Conservation (phyloP, 202 grass and related monocot species). For the Setaria viridis region DNA sequence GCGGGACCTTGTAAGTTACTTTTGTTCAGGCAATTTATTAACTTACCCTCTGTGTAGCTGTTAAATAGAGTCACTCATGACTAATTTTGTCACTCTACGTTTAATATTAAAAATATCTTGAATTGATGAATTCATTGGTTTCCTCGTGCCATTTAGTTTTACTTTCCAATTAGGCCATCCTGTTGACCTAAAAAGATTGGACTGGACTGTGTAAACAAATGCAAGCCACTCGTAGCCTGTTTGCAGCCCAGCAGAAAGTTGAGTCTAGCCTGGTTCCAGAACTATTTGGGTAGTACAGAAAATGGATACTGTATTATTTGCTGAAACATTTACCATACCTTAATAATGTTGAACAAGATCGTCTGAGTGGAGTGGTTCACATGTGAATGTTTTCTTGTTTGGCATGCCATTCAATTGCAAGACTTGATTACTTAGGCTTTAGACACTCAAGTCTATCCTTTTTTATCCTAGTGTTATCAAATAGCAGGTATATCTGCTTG, state of each 20-base stretch:
- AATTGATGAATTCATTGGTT: not conserved
- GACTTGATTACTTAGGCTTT: not conserved
- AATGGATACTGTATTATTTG: not conserved
- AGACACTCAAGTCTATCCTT: not conserved
- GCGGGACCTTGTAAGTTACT: slow-evolving; percentile 91
- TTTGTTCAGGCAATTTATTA: slow-evolving; percentile 20
- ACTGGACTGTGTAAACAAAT: not conserved
- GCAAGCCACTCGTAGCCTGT: not conserved
- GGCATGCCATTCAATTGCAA: slow-evolving; percentile 13
- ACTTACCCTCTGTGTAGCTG: not conserved
- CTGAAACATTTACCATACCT: slow-evolving; percentile 2
- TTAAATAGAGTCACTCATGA: not conserved
- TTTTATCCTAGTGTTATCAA: not conserved
- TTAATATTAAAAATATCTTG: slow-evolving; percentile 29
- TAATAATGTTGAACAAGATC: not conserved
- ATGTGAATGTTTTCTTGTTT: slow-evolving; percentile 24
- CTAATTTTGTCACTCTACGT: not conserved
- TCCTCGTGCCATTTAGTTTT: not conserved
- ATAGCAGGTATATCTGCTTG: not conserved
- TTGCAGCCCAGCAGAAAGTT: not conserved
- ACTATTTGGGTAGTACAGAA: slow-evolving; percentile 24
- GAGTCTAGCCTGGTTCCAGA: not conserved
- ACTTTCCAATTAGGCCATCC: not conserved
- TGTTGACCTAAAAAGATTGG: not conserved
- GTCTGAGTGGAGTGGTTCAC: not conserved